These are phyloP conservation scores for Leishmania mexicana DNA, from an alignment of 208 protist species.

Conservation along the genomic window DNA sequence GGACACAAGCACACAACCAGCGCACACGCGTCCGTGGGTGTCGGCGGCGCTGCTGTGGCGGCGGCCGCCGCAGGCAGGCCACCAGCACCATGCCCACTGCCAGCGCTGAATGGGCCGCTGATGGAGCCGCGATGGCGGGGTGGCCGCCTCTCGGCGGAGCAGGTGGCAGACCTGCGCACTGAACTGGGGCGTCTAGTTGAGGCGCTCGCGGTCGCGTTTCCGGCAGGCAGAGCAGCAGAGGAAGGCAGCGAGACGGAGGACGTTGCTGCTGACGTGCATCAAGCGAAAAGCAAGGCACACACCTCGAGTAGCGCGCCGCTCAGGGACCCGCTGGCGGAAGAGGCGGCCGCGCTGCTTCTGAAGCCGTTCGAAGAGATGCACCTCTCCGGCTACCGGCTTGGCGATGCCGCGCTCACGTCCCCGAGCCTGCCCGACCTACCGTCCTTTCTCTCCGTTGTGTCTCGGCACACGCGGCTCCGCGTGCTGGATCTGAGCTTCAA, in stretches of 20 bases:
- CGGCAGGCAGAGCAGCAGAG: not conserved
- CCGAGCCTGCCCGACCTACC: not conserved
- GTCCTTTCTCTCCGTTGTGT: slow-evolving; percentile 33
- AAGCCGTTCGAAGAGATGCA: slow-evolving; percentile 21
- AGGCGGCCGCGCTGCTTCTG: not conserved
- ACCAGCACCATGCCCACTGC: not conserved
- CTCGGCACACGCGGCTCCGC: slow-evolving; percentile 34
- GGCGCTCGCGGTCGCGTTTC: slow-evolving; percentile 2
- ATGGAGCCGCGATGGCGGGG: not conserved
- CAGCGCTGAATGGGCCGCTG: not conserved
- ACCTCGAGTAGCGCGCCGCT: not conserved
- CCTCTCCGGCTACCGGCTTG: slow-evolving; percentile 25
- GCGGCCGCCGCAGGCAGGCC: too few species aligned
- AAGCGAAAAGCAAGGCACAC: too few species aligned
- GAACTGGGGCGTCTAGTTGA: not conserved
- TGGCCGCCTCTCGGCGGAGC: not conserved
- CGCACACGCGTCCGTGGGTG: not conserved
- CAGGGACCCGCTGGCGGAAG: not conserved
- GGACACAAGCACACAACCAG: slow-evolving; percentile 13
- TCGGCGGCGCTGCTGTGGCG: not conserved
- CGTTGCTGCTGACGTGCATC: not conserved
- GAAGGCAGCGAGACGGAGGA: not conserved
- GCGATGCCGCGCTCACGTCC: slow-evolving; percentile 15
- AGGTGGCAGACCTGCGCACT: not conserved
- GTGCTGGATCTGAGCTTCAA: slow-evolving; percentile 71